phyloP scores from a whole-genome alignment of 495 filamentous ascomycete genomes.

The Cercophora sp. region DNA sequence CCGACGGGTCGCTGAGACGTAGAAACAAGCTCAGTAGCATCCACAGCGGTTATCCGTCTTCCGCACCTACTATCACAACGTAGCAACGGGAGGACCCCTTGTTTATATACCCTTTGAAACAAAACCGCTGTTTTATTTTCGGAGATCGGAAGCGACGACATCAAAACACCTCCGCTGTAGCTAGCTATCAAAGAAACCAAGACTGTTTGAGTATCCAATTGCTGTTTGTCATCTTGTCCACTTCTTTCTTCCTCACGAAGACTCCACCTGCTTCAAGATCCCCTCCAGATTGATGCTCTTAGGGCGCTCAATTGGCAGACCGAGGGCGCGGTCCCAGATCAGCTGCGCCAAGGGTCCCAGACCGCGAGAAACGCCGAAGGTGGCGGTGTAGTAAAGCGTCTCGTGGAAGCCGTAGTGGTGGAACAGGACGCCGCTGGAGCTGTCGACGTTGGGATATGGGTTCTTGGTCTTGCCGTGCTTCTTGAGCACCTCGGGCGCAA shows the following conservation, averaged over 20 bases:
- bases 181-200: too few species aligned
- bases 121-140: too few species aligned
- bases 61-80: too few species aligned
- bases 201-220: too few species aligned
- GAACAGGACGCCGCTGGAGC: conserved; percentile 87
- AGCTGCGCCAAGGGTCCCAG: conserved; percentile 89
- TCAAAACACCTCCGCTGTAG: too few species aligned
- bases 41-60: too few species aligned
- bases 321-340: conserved; percentile 92
- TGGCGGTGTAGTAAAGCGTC: conserved; percentile 95
- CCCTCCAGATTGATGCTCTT: conserved; percentile 94
- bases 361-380: conserved; percentile 90
- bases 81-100: too few species aligned
- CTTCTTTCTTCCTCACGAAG: conserved; percentile 1
- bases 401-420: conserved; percentile 96
- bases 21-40: too few species aligned
- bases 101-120: too few species aligned
- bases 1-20: too few species aligned
- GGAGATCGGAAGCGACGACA: too few species aligned
- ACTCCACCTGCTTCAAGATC: conserved; percentile 58
- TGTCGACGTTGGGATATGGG: conserved; percentile 94
- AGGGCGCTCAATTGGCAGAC: conserved; percentile 94
- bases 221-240: too few species aligned
- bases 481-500: conserved; percentile 79
- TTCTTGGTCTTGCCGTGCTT: conserved; percentile 99